Evolutionary conservation across 1,284 basidiomycete genomes (phyloP).

Genomic region (Ustilago cynodontis): DNA sequence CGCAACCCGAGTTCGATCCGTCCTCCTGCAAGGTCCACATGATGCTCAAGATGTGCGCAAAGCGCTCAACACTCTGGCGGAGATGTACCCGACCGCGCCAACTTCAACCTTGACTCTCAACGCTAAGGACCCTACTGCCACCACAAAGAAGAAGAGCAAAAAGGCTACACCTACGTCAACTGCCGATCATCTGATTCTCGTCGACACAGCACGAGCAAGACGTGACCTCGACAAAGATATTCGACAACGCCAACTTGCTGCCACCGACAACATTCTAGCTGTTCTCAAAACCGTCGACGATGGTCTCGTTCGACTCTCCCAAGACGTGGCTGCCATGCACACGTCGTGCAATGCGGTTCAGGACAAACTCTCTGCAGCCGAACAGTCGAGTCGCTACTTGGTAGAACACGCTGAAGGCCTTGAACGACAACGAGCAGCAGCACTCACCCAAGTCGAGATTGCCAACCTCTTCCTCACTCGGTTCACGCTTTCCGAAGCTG

Average conservation of each 20-base stretch:
- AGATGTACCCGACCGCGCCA: slow-evolving; percentile 34
- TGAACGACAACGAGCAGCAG: slow-evolving; percentile 27
- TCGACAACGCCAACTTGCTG: slow-evolving; percentile 82
- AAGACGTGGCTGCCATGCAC: slow-evolving; percentile 39
- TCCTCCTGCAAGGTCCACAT: slow-evolving; percentile 23
- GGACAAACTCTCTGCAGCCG: slow-evolving; percentile 22
- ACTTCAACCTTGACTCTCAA: neutral
- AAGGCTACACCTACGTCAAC: neutral
- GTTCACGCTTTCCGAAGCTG: slow-evolving; percentile 84
- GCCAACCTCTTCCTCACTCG: slow-evolving; percentile 82
- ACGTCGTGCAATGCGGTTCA: slow-evolving; percentile 42
- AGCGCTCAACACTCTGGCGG: slow-evolving; percentile 40
- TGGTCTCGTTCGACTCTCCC: slow-evolving; percentile 69
- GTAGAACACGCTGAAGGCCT: slow-evolving; percentile 50
- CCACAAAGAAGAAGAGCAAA: slow-evolving; percentile 1
- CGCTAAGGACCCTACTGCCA: neutral
- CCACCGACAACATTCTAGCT: slow-evolving; percentile 82
- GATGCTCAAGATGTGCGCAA: slow-evolving; percentile 20
- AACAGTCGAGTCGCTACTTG: slow-evolving; percentile 45
- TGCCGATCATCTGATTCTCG: slow-evolving; percentile 3
- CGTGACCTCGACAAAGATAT: slow-evolving; percentile 85
- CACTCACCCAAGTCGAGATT: slow-evolving; percentile 74
- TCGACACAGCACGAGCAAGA: slow-evolving; percentile 75
- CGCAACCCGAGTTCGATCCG: slow-evolving; percentile 35
- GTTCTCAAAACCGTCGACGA: slow-evolving; percentile 88